phyloP scores from a whole-genome alignment of 176 grass and related monocot genomes.

The Cenchrus fungigraminus region DNA sequence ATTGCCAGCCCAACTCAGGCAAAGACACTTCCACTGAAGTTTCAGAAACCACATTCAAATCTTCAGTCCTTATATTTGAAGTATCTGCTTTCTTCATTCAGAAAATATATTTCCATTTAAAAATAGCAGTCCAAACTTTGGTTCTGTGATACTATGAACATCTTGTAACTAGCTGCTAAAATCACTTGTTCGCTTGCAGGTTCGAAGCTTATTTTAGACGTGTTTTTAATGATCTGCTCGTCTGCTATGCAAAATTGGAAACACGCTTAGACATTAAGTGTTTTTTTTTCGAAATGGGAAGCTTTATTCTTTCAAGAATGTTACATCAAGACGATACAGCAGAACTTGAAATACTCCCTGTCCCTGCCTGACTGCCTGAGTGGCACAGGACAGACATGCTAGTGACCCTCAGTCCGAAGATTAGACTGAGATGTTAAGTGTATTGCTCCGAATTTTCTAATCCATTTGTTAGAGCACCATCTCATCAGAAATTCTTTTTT shows the following conservation, averaged over 20 bases:
- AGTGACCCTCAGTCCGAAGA: no score
- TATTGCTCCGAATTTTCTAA: neutral
- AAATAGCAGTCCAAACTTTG: neutral
- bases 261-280: neutral
- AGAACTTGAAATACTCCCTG: no score
- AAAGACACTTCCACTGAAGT: constrained; percentile 36
- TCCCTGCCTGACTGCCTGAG: no score
- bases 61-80: neutral
- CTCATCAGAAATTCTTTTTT: neutral
- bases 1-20: constrained; percentile 17
- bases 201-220: neutral
- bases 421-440: neutral
- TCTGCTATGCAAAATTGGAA: neutral
- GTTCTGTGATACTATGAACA: neutral
- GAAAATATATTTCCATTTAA: neutral
- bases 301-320: no score
- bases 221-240: neutral
- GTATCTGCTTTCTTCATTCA: neutral
- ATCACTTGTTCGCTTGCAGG: neutral
- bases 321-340: no score
- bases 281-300: no score
- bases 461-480: neutral
- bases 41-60: constrained; percentile 15
- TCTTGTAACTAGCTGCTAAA: neutral
- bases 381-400: no score